Base-by-base conservation (phyloP, 2,329 filamentous ascomycete genomes). In the Metarhizium sp. region DNA sequence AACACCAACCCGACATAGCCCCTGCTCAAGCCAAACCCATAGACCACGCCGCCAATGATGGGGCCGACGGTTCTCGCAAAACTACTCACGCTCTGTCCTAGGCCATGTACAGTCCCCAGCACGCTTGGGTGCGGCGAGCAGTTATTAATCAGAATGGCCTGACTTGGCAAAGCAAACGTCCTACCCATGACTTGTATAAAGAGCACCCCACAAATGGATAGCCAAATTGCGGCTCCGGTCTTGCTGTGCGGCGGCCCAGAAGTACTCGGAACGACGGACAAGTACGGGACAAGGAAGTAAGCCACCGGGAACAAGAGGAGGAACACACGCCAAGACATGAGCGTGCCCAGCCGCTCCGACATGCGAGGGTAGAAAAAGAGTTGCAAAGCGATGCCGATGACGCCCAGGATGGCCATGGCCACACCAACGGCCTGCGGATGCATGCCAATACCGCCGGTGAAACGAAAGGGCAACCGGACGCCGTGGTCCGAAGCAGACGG, bases 371-470 rank as follows among this genome's bases (percentile, higher is more conserved):
- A 92, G 10, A 90, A 71, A 51, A 87, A 48, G 30, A 72, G 59
- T 56, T 71, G 70, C 49, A 94, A 74, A 0, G 77, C 72, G 42
- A 94, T 86, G n/a, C 90, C 90, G 47, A 92, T 83, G 51, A 81
- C 71, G 8, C 89, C 90, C 16, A 94, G 78, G 52, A 88, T 84
- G 2, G 88, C 84, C 73, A 92, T 90, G 4, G 87, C 87, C 47
- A 88, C 72, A n/a, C 89, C 89, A 36, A 94, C 86, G 2, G 81
- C 79, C 1, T 80, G 77, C 0, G 88, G 84, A 0, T 81, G 80
- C 53, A 94, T 78, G n/a, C 87, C 87, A 0, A 94, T 75, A 2
- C 90, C 90, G 32, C 89, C 88, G 0, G 84, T 83, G 64, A 91
- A 91, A 58, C 78, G 70, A 63, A 87, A 82, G 0, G 83, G 77